Base-by-base conservation (phyloP, 78 protist genomes). In the Diacronema lutheri region DNA sequence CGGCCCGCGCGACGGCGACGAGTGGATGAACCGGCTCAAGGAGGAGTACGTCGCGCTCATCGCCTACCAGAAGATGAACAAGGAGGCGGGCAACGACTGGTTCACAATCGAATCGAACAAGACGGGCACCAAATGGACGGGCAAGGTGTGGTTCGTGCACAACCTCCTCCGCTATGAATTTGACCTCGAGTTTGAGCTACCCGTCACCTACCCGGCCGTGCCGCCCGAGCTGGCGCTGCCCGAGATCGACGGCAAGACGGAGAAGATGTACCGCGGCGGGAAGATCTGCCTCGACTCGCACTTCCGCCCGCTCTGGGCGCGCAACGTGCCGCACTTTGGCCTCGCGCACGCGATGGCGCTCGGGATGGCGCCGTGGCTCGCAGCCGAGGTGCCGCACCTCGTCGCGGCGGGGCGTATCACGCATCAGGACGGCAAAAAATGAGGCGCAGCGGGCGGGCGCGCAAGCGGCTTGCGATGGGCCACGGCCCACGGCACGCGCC, bases 361-460 rank as follows among this genome's bases (percentile, higher is more conserved):
- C 14, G 99, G 99, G 93, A 86, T 95, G 46, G 96, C 94, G 14
- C 99, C 99, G 37, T 97, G 98, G 98, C 89, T 97, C 35, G 98
- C 98, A 2, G 96, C 97, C 4, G 99, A 97, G 78, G 86, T 97
- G 14, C 99, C 99, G 9, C 80, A 84, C 84, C 87, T 97, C 23
- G 94, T 95, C n/a, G 93, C 84, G 21, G 74, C 56, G 19, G 91
- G 91, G 37, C 4, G 40, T 7, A 61, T 92, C 61, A 68, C 46
- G 29, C 55, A 68, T 21, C 21, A 31, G 23, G 71, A 55, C 23
- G 60, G 60, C 25, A 19, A 55, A 16, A 44, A 44, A 7, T 44
- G 50, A 44, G 50, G n/a, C n/a, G n/a, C n/a, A n/a, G n/a, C n/a
- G n/a, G n/a, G n/a, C n/a, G n/a, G n/a, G n/a, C n/a, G n/a, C n/a